These are phyloP conservation scores for Halenospora varia DNA, from an alignment of 495 filamentous ascomycete species.

Conservation along the genomic window DNA sequence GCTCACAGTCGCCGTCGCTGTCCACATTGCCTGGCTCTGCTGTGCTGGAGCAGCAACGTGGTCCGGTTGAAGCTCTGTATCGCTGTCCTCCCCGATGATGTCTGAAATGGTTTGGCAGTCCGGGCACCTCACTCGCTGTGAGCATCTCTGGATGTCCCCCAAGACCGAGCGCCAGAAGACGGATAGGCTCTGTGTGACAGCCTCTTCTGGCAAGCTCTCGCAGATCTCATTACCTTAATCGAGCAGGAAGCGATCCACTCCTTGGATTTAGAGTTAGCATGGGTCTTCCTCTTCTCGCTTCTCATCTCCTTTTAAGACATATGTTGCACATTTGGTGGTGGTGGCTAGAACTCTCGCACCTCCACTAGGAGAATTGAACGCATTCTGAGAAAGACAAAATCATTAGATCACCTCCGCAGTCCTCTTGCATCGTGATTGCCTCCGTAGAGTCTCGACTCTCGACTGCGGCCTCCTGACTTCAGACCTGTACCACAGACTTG, in stretches of 20 bases:
- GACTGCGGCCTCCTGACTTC: background rate
- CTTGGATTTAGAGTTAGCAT: slow-evolving; percentile 8
- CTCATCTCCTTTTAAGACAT: slow-evolving; percentile 13
- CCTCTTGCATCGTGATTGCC: too few species aligned
- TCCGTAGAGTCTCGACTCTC: too few species aligned
- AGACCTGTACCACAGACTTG: background rate
- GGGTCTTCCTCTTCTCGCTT: slow-evolving; percentile 9
- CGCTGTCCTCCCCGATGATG: background rate
- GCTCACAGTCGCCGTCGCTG: too few species aligned
- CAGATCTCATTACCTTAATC: slow-evolving; percentile 3
- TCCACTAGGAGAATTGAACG: slow-evolving; percentile 3
- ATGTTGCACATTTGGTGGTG: too few species aligned
- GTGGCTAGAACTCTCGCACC: slow-evolving; percentile 5
- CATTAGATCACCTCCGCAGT: too few species aligned
- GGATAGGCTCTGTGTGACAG: background rate
- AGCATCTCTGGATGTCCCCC: background rate
- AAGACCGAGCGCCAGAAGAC: slow-evolving; percentile 1
- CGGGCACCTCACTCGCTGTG: background rate
- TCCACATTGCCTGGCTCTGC: too few species aligned
- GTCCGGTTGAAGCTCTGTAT: too few species aligned
- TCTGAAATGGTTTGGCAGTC: too few species aligned
- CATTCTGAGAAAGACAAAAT: background rate
- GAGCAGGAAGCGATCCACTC: background rate
- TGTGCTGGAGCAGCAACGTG: background rate
- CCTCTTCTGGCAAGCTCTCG: background rate